These are phyloP conservation scores for Russula sp. DNA, from an alignment of 768 basidiomycete species.

Conservation along the genomic window DNA sequence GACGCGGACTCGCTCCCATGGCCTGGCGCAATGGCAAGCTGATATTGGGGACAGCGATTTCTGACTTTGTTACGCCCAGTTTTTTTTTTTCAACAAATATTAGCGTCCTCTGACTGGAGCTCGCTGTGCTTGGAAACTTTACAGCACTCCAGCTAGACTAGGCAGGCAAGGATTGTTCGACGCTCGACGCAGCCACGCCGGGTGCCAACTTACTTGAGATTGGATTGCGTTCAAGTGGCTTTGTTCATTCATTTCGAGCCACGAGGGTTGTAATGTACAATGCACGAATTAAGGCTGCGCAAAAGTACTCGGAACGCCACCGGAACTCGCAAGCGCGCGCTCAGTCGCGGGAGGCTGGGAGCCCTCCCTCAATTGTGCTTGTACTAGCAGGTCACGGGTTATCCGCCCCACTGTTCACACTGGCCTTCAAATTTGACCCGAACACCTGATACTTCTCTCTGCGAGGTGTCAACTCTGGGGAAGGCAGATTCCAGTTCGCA, in stretches of 20 bases:
- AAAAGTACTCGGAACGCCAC: slow-evolving; percentile 66
- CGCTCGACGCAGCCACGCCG: too few relatives aligned
- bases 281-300: slow-evolving; percentile 55
- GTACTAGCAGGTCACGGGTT: slow-evolving; percentile 61
- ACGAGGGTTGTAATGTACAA: slow-evolving; percentile 26
- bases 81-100: too few relatives aligned
- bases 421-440: slow-evolving; percentile 66
- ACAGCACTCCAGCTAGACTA: too few relatives aligned
- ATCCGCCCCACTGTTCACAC: slow-evolving; percentile 62
- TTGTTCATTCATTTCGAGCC: slow-evolving; percentile 57
- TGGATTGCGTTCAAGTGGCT: slow-evolving; percentile 77
- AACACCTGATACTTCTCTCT: slow-evolving; percentile 29
- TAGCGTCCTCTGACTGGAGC: too few relatives aligned
- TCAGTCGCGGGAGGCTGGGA: slow-evolving; percentile 44
- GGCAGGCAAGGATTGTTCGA: too few relatives aligned
- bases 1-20: too few relatives aligned
- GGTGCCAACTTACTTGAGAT: slow-evolving; percentile 34
- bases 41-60: too few relatives aligned
- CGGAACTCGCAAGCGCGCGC: slow-evolving; percentile 42
- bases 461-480: slow-evolving; percentile 30
- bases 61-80: too few relatives aligned
- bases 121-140: too few relatives aligned
- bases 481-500: slow-evolving; percentile 48
- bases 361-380: slow-evolving; percentile 50
- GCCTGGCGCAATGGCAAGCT: too few relatives aligned